phyloP scores from a whole-genome alignment of 768 basidiomycete species.

The Psilocybe tampanensis region DNA sequence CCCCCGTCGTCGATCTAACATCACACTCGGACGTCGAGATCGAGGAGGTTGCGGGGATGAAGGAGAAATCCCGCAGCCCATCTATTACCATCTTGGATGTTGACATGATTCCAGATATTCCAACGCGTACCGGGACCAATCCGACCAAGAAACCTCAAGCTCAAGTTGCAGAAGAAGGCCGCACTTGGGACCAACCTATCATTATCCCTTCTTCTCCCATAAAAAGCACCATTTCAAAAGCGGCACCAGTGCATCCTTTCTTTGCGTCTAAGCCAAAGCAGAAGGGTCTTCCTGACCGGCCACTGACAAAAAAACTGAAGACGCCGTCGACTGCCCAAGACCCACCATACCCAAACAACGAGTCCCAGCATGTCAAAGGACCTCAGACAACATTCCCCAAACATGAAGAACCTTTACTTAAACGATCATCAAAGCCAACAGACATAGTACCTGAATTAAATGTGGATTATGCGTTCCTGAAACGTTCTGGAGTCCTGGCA shows the following conservation, averaged over 20 bases:
- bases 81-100: conserved; percentile 22
- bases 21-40: conserved; percentile 1
- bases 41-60: not conserved
- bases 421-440: not conserved
- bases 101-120: not conserved
- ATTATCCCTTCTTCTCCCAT: conserved; percentile 46
- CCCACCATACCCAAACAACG: conserved; percentile 50
- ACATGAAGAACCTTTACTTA: not conserved
- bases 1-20: conserved; percentile 5
- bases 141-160: conserved; percentile 7
- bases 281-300: conserved; percentile 4
- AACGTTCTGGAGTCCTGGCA: conserved; percentile 4
- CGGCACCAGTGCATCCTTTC: conserved; percentile 43
- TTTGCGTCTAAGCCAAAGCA: conserved; percentile 39
- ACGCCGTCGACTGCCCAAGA: conserved; percentile 9
- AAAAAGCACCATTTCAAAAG: conserved; percentile 19
- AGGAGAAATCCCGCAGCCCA: conserved; percentile 19
- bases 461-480: conserved; percentile 12
- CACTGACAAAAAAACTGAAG: conserved; percentile 10
- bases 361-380: conserved; percentile 65
- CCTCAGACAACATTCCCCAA: conserved; percentile 39
- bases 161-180: conserved; percentile 16
- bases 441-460: not conserved
- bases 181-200: conserved; percentile 43
- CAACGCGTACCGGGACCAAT: not conserved